These are phyloP conservation scores for Ustilago esculenta DNA, from an alignment of 1,284 basidiomycete genomes.

Conservation along the genomic window DNA sequence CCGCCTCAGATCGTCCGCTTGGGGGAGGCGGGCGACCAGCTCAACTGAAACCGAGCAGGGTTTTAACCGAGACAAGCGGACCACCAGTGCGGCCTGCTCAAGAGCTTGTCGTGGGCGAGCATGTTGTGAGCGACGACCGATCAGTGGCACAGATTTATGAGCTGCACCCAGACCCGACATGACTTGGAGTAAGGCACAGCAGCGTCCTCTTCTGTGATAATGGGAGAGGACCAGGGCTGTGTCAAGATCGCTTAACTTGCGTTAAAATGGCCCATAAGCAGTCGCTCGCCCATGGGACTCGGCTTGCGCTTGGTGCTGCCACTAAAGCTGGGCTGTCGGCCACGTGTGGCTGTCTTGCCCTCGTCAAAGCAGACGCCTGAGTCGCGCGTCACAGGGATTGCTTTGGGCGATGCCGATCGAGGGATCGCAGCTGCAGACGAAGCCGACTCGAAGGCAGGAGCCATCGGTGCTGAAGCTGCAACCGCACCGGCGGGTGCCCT, in stretches of 20 bases:
- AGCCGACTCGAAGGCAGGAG: conserved; percentile 21
- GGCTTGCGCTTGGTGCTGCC: conserved; percentile 51
- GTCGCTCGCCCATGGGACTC: conserved; percentile 62
- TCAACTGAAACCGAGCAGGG: conserved; percentile 4
- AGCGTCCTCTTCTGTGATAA: too few relatives aligned
- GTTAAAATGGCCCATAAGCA: conserved; percentile 61
- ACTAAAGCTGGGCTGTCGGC: conserved; percentile 45
- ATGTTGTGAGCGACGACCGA: too few relatives aligned
- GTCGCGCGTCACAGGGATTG: conserved; percentile 25
- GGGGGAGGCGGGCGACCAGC: too few relatives aligned
- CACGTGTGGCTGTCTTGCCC: conserved; percentile 19
- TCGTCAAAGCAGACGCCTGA: conserved; percentile 33
- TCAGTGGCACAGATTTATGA: too few relatives aligned
- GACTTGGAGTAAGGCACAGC: too few relatives aligned
- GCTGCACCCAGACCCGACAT: too few relatives aligned
- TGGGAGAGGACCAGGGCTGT: too few relatives aligned
- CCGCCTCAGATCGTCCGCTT: too few relatives aligned
- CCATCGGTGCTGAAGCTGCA: conserved; percentile 8
- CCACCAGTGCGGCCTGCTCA: too few relatives aligned
- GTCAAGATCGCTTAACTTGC: conserved; percentile 38
- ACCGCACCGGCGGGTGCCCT: conserved; percentile 4
- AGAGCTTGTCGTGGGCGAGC: too few relatives aligned
- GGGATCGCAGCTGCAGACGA: conserved; percentile 23
- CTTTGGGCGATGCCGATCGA: conserved; percentile 34
- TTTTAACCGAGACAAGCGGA: too few relatives aligned